These are phyloP conservation scores for Vitellaria paradoxa DNA, from an alignment of 179 eudicot species.

Conservation along the genomic window DNA sequence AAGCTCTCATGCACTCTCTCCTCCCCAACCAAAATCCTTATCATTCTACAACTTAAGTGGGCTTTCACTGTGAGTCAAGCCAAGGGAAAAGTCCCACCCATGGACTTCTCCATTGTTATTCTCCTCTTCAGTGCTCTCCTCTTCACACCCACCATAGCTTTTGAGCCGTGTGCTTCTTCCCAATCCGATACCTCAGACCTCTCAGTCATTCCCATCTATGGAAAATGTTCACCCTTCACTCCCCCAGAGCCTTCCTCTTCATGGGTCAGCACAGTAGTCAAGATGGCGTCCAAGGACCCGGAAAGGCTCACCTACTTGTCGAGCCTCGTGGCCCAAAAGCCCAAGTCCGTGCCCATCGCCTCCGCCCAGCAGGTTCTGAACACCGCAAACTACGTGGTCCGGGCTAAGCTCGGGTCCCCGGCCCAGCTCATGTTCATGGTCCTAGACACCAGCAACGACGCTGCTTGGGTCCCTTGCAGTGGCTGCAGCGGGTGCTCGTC, in stretches of 20 bases:
- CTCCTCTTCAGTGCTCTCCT: constrained; percentile 36
- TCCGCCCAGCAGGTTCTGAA: constrained; percentile 78
- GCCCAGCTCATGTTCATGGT: constrained; percentile 87
- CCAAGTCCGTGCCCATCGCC: constrained; percentile 56
- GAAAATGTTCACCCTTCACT: constrained; percentile 78
- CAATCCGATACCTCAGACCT: constrained; percentile 42
- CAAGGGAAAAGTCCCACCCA: constrained; percentile 4
- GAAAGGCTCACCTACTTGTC: constrained; percentile 59
- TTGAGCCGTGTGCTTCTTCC: constrained; percentile 39
- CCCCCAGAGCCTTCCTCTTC: constrained; percentile 40
- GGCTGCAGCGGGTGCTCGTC: constrained; percentile 74
- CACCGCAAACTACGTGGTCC: constrained; percentile 73
- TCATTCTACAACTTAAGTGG: not conserved
- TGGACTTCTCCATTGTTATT: constrained; percentile 29
- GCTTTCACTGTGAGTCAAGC: not conserved
- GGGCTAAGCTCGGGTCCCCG: constrained; percentile 73
- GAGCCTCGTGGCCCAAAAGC: constrained; percentile 51
- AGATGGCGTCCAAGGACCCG: constrained; percentile 82
- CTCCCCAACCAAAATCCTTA: not conserved
- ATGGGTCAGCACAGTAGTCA: constrained; percentile 54
- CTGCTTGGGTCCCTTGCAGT: constrained; percentile 77
- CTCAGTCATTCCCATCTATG: constrained; percentile 62
- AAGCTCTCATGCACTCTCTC: not conserved
- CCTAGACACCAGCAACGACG: constrained; percentile 67
- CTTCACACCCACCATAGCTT: constrained; percentile 29